Evolutionary conservation across 2,329 filamentous ascomycete species (phyloP).

Genomic region (Penicillium freii): DNA sequence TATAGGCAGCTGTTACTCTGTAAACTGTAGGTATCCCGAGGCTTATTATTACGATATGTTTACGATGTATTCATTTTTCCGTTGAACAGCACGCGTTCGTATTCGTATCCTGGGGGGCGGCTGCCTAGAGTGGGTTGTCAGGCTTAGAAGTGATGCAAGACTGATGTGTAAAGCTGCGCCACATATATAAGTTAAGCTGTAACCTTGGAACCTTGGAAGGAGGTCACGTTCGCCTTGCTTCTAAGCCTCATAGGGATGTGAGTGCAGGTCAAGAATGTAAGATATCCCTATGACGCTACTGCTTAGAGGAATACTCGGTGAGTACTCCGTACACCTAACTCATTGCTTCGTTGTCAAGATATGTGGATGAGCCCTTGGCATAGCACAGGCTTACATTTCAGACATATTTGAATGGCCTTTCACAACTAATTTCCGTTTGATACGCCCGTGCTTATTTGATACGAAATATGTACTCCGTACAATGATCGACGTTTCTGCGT

Average conservation of each 20-base stretch:
- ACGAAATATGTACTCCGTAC: not conserved
- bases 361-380: not conserved
- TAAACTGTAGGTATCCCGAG: not conserved
- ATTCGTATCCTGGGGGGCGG: conserved; percentile 5
- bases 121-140: conserved; percentile 3
- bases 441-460: not conserved
- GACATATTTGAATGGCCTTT: not conserved
- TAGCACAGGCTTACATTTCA: not conserved
- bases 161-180: conserved; percentile 9
- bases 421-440: not conserved
- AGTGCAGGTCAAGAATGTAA: not conserved
- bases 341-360: not conserved
- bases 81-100: not conserved
- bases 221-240: not conserved
- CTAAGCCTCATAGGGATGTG: not conserved
- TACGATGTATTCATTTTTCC: not conserved
- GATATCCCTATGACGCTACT: not conserved
- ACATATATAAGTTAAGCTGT: conserved; percentile 4
- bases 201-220: not conserved
- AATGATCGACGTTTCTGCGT: conserved; percentile 8
- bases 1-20: not conserved
- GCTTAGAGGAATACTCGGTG: not conserved
- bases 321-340: not conserved
- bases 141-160: conserved; percentile 1
- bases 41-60: not conserved